Conservation (phyloP, 148 eudicot genomes). For the Chenopodium album region DNA sequence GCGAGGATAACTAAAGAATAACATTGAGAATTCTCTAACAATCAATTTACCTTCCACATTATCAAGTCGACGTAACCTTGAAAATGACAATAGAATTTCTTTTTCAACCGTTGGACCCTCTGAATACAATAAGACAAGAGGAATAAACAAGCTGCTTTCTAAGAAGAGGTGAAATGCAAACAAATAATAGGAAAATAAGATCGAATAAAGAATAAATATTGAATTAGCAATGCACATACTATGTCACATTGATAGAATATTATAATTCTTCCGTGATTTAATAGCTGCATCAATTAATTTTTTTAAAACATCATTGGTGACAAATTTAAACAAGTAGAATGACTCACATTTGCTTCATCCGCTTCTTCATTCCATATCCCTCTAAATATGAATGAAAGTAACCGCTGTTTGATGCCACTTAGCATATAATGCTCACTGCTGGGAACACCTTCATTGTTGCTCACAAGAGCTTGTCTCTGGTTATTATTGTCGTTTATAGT, state of each 20-base stretch:
- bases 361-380: constrained; percentile 89
- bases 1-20: background rate
- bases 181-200: background rate
- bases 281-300: background rate
- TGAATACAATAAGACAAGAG: constrained; percentile 36
- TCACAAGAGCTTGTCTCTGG: constrained; percentile 37
- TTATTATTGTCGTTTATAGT: constrained; percentile 35
- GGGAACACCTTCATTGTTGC: constrained; percentile 40
- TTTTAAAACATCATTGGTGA: background rate
- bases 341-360: constrained; percentile 64
- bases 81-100: constrained; percentile 89
- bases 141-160: constrained; percentile 10
- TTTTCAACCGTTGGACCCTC: constrained; percentile 93
- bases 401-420: constrained; percentile 85
- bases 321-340: background rate
- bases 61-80: constrained; percentile 92
- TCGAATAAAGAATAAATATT: background rate
- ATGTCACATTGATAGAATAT: background rate
- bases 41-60: constrained; percentile 78
- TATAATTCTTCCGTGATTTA: background rate
- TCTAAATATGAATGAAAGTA: constrained; percentile 86
- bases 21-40: background rate
- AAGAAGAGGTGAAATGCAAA: constrained; percentile 1
- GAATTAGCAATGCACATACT: background rate
- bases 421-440: constrained; percentile 33